Evolutionary conservation across 2,329 filamentous ascomycete species (phyloP), one percentile per base, ranked within the genome.

Genomic region (Fusarium bactridioides): DNA sequence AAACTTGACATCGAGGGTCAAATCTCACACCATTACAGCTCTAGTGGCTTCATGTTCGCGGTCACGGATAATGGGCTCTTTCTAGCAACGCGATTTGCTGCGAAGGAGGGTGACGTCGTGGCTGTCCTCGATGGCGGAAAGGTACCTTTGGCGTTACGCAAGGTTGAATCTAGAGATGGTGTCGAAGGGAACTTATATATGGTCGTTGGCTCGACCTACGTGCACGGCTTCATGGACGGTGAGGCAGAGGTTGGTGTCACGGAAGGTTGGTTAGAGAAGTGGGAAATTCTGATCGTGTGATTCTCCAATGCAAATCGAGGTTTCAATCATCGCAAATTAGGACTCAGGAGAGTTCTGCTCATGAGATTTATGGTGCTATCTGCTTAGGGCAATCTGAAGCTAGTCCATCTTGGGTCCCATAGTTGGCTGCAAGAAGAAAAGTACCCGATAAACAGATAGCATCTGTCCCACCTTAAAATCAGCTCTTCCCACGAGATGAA

Each of bases 221-320:
- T 73, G 2, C 70, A 73, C n/a, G 70, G 67, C 0, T 71, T 73
- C 10, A 73, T 73, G 70, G 66, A 73, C 33, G 59, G 70, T 0
- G 33, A 71, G 33, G 62, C 43, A 0, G 58, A 71, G 11, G 7
- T 4, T 12, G 65, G 47, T 0, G 61, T 70, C 2, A 3, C 11
- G 1, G n/a, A 67, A 10, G 54, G 57, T 1, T 70, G 55, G 61
- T 18, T 73, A 7, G 6, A 57, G n/a, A 70, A 63, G 48, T 21
- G 47, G 18, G 48, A 73, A 19, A 43, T 60, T 7, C 16, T 70
- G 1, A 18, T 73, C 3, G 48, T 19, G 10, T 72, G 2, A 50
- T n/a, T 13, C 7, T 10, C 0, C 3, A 35, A 16, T 3, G 2
- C 2, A 5, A 9, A 21, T 8, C 4, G 0, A 8, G 15, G 10